Conservation (phyloP, 1,284 basidiomycete genomes). For the Moesziomyces parantarcticus region DNA sequence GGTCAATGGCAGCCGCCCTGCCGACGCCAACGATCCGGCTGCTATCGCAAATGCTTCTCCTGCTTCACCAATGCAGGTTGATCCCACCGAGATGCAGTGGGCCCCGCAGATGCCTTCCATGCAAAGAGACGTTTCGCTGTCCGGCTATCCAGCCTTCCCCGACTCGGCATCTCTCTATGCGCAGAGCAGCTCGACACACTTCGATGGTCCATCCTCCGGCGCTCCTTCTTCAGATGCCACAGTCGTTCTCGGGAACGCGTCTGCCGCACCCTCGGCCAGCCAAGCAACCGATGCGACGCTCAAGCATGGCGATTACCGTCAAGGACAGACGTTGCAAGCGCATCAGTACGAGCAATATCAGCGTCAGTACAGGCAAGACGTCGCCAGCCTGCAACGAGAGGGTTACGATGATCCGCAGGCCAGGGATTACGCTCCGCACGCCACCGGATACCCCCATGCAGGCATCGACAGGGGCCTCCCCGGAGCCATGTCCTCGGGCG, state of each 20-base stretch:
- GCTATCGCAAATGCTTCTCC: slow-evolving; percentile 14
- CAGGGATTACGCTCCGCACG: slow-evolving; percentile 17
- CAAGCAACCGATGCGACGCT: slow-evolving; percentile 36
- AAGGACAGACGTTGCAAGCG: slow-evolving; percentile 27
- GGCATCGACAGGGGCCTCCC: slow-evolving; percentile 13
- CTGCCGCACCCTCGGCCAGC: slow-evolving; percentile 18
- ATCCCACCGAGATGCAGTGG: slow-evolving; percentile 46
- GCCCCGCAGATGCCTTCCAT: slow-evolving; percentile 19
- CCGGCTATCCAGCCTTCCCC: slow-evolving; percentile 57
- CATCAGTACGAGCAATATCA: slow-evolving; percentile 49
- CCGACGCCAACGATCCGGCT: neutral
- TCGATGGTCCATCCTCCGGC: slow-evolving; percentile 26
- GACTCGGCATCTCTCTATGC: slow-evolving; percentile 56
- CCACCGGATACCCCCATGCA: slow-evolving; percentile 3
- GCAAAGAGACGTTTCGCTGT: slow-evolving; percentile 29
- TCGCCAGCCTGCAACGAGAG: slow-evolving; percentile 4
- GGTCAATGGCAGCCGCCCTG: slow-evolving; percentile 22
- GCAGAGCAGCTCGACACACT: slow-evolving; percentile 35
- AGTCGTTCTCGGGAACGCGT: slow-evolving; percentile 21
- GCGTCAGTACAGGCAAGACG: slow-evolving; percentile 29
- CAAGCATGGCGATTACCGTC: slow-evolving; percentile 17
- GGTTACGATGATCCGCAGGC: slow-evolving; percentile 37
- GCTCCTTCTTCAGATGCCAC: slow-evolving; percentile 29
- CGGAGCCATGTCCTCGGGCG: slow-evolving; percentile 25
- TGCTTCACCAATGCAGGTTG: slow-evolving; percentile 51